Base-by-base conservation (phyloP, 1,284 basidiomycete species). In the Hemileia vastatrix region DNA sequence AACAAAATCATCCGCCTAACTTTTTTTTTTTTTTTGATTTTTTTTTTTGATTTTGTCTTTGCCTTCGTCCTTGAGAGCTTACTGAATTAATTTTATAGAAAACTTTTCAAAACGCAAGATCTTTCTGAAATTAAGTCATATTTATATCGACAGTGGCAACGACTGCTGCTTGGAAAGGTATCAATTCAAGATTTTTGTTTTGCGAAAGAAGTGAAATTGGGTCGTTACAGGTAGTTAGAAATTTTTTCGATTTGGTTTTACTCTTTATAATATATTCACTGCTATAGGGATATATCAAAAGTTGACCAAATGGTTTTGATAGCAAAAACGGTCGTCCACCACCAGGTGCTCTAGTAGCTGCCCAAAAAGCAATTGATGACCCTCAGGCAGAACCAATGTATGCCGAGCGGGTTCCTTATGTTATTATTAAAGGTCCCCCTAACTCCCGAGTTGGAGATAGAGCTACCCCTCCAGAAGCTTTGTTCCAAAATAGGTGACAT, bases 161-260 rank as follows among this genome's bases (percentile, higher is more conserved):
- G 88, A 73, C 83, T 98, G 48, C 76, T 92, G 40, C 84, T 88
- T 58, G 86, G 89, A 57, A 83, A 83, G 65, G 85, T 85, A 2
- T 86, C 88, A 1, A 77, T 90, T 8, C 87, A 92, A 72, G 92
- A 97, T 73, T 95, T 96, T 70, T 86, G 92, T 54, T 90, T 96
- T 68, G 87, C 94, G 0, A 95, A 95, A 72, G 90, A 94, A 76
- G 92, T 98, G 27, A 84, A 81, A 70, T 81, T 97, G 78, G 94
- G 94, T 3, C 88, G 86, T 0, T 95, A 95, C 71, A 90, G 86
- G 88, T 87, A 64, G 68, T 77, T 71, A 4, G 24, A n/a, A n/a
- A n/a, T n/a, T n/a, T n/a, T n/a, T n/a, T n/a, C n/a, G n/a, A n/a
- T n/a, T n/a, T n/a, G n/a, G 43, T 15, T 18, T 43, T 31, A n/a